These are phyloP conservation scores for Trichosporon asahii DNA, from an alignment of 1,284 basidiomycete genomes.

Conservation along the genomic window DNA sequence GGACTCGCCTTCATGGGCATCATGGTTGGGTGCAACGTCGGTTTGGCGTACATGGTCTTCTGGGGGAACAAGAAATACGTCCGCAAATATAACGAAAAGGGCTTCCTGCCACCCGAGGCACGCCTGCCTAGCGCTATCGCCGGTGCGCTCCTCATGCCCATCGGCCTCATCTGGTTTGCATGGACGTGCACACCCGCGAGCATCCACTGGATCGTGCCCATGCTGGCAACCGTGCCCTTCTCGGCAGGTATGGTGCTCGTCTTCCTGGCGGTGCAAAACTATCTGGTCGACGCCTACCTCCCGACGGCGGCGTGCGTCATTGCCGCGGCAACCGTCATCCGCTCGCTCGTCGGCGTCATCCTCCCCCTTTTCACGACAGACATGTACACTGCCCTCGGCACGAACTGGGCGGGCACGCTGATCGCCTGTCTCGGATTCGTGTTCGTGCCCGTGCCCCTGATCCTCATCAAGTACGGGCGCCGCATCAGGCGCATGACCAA, in stretches of 20 bases:
- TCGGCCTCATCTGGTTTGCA: constrained; percentile 38
- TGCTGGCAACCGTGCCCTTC: constrained; percentile 62
- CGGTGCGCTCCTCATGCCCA: constrained; percentile 59
- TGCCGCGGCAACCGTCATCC: constrained; percentile 64
- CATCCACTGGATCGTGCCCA: constrained; percentile 63
- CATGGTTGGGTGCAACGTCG: constrained; percentile 59
- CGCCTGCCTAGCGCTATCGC: constrained; percentile 61
- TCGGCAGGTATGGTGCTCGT: constrained; percentile 49
- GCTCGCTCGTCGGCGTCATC: constrained; percentile 60
- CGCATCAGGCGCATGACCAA: constrained; percentile 10
- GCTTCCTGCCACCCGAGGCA: constrained; percentile 49
- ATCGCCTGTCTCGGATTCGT: constrained; percentile 34
- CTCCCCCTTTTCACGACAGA: constrained; percentile 60
- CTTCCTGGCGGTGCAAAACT: constrained; percentile 47
- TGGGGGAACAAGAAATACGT: constrained; percentile 31
- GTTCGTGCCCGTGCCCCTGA: constrained; percentile 23
- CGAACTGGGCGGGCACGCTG: constrained; percentile 56
- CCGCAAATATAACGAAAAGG: constrained; percentile 21
- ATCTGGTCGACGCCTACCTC: constrained; percentile 63
- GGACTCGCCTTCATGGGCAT: constrained; percentile 65
- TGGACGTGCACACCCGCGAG: constrained; percentile 58
- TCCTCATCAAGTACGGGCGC: constrained; percentile 5
- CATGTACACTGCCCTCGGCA: constrained; percentile 60
- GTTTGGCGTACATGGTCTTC: constrained; percentile 58
- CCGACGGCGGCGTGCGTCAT: constrained; percentile 57